Evolutionary conservation across 1,284 basidiomycete species (phyloP).

Genomic region (Spongiforma sp.): DNA sequence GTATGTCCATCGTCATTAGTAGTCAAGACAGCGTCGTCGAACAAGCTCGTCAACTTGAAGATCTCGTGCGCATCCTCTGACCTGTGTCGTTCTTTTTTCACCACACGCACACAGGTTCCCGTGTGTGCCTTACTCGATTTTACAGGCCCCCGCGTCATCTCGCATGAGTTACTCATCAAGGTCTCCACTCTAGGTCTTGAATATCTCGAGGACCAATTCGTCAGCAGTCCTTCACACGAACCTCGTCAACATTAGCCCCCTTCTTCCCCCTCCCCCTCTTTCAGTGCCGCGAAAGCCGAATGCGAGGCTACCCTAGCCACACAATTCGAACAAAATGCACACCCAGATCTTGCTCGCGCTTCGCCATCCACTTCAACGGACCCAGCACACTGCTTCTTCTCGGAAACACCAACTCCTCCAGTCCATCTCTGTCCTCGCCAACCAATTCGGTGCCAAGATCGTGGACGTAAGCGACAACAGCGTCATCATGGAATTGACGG

Average conservation of each 20-base stretch:
- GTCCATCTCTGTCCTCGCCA: constrained; percentile 83
- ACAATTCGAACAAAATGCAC: constrained; percentile 68
- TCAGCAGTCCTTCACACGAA: constrained; percentile 82
- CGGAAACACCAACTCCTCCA: constrained; percentile 91
- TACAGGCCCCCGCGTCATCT: constrained; percentile 87
- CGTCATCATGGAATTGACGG: constrained; percentile 94
- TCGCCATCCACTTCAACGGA: constrained; percentile 3
- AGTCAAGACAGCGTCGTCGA: constrained; percentile 99
- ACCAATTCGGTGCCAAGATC: constrained; percentile 92
- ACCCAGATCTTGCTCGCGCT: constrained; percentile 44
- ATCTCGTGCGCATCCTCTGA: constrained; percentile 67
- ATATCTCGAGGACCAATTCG: constrained; percentile 91
- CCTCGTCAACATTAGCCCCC: constrained; percentile 47
- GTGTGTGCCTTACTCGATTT: constrained; percentile 98
- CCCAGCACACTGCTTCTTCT: constrained; percentile 50
- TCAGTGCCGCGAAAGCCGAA: constrained; percentile 57
- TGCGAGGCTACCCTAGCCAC: constrained; percentile 76
- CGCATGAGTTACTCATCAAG: constrained; percentile 89
- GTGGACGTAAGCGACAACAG: constrained; percentile 95
- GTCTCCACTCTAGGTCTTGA: constrained; percentile 98
- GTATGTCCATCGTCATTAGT: constrained; percentile 98
- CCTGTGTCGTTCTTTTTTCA: not conserved
- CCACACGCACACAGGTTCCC: constrained; percentile 73
- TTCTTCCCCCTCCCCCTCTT: constrained; percentile 18
- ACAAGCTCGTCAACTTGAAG: constrained; percentile 95